Evolutionary conservation across 495 filamentous ascomycete species (phyloP).

Genomic region (Aspergillus biplanus): DNA sequence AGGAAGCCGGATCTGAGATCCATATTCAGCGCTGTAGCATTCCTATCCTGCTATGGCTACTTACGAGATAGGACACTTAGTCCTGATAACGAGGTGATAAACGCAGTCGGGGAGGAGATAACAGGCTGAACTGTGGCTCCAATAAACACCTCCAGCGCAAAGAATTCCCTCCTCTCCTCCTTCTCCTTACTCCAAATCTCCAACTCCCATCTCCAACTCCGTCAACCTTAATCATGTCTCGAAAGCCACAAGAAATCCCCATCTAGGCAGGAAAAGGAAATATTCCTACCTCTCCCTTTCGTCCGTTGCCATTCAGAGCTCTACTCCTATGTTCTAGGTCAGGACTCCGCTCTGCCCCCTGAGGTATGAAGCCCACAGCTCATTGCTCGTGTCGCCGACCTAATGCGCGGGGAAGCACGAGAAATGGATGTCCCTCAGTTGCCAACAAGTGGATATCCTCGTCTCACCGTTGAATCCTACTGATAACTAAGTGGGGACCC

Average conservation of each 20-base stretch:
- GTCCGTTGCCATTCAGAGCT: not conserved
- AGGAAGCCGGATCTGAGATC: slow-evolving; percentile 81
- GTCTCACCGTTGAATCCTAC: not conserved
- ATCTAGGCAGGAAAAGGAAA: slow-evolving; percentile 2
- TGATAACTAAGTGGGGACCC: slow-evolving; percentile 5
- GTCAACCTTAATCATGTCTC: not conserved
- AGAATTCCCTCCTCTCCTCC: not conserved
- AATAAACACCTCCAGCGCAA: not conserved
- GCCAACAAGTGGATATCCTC: not conserved
- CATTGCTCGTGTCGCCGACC: not conserved
- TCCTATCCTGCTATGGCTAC: not conserved
- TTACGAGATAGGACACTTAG: not conserved
- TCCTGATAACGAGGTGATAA: not conserved
- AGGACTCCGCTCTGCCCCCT: not conserved
- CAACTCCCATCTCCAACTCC: slow-evolving; percentile 2
- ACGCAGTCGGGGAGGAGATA: not conserved
- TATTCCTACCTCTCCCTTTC: not conserved
- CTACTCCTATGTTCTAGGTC: not conserved
- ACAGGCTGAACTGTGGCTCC: not conserved
- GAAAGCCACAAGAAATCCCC: not conserved
- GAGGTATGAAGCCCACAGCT: not conserved
- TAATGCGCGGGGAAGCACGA: slow-evolving; percentile 2
- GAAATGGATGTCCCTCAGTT: not conserved
- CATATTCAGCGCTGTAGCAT: slow-evolving; percentile 55
- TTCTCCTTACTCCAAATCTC: slow-evolving; percentile 5